Evolutionary conservation across 176 grass and related monocot species (phyloP).

Genomic region (Lolium perenne): DNA sequence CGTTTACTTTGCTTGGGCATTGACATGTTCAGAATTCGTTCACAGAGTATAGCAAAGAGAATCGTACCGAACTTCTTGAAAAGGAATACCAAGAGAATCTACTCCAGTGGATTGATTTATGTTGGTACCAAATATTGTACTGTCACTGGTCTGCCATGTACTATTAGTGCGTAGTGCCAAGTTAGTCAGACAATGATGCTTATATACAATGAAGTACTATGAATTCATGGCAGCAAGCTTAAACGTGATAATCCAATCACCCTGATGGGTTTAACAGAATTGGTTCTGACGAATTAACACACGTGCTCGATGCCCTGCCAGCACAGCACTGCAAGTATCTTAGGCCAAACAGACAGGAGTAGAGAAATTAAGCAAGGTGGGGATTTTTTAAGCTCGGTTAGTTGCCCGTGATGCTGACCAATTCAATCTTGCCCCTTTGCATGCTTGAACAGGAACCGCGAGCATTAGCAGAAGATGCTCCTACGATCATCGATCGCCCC

Average conservation of each 20-base stretch:
- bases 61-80: too few species aligned
- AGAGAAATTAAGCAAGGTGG: not conserved
- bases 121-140: too few species aligned
- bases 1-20: too few species aligned
- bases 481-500: not conserved
- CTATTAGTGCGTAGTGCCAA: too few species aligned
- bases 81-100: too few species aligned
- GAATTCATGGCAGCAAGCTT: too few species aligned
- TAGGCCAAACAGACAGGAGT: not conserved
- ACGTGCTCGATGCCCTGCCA: not conserved
- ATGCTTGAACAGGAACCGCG: constrained; percentile 4
- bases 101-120: too few species aligned
- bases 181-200: too few species aligned
- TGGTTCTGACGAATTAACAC: not conserved
- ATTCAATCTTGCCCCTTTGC: constrained; percentile 19
- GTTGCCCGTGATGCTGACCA: not conserved
- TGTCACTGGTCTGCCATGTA: too few species aligned
- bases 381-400: not conserved
- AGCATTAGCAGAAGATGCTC: not conserved
- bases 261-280: not conserved
- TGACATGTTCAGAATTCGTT: too few species aligned
- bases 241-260: not conserved
- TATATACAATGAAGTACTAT: too few species aligned
- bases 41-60: too few species aligned
- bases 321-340: not conserved